phyloP scores from a whole-genome alignment of 139 green algal genomes.

The Micromonas pusilla region DNA sequence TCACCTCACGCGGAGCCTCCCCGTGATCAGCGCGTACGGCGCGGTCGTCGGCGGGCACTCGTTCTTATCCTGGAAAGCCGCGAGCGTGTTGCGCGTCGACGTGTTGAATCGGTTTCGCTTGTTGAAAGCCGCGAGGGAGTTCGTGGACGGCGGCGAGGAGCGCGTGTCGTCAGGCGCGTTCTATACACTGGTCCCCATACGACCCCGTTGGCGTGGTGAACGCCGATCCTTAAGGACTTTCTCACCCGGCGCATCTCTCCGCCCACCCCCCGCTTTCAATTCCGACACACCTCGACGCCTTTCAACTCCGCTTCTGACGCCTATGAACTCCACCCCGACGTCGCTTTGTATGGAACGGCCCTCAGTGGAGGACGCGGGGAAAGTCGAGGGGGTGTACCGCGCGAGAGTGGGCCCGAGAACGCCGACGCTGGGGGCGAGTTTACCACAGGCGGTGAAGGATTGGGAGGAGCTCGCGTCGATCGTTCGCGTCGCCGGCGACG shows the following conservation, averaged over 20 bases:
- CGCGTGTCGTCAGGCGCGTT: not conserved
- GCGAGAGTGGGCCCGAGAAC: not conserved
- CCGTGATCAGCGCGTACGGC: constrained; percentile 10
- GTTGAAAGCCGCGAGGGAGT: not conserved
- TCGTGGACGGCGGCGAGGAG: not conserved
- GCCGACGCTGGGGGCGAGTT: not conserved
- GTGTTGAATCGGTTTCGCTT: constrained; percentile 15
- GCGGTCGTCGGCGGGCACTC: constrained; percentile 18
- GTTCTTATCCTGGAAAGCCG: constrained; percentile 16
- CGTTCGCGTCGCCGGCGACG: not conserved
- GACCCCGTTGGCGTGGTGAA: no score
- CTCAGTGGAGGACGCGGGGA: not conserved
- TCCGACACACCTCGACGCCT: no score
- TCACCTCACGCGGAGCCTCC: not conserved
- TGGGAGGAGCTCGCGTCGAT: not conserved
- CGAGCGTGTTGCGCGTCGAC: constrained; percentile 10
- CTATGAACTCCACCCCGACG: no score
- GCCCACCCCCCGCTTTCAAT: no score
- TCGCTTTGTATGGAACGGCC: no score
- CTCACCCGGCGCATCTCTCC: no score
- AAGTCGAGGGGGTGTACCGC: constrained; percentile 15
- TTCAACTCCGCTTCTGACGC: no score
- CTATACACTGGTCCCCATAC: no score
- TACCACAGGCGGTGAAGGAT: not conserved
- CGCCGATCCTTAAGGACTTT: no score